A percentile compares a stretch with the other conserved stretches of the same genome.
phyloP scores from a whole-genome alignment of 345 rosid genomes.

The Linum tenue region DNA sequence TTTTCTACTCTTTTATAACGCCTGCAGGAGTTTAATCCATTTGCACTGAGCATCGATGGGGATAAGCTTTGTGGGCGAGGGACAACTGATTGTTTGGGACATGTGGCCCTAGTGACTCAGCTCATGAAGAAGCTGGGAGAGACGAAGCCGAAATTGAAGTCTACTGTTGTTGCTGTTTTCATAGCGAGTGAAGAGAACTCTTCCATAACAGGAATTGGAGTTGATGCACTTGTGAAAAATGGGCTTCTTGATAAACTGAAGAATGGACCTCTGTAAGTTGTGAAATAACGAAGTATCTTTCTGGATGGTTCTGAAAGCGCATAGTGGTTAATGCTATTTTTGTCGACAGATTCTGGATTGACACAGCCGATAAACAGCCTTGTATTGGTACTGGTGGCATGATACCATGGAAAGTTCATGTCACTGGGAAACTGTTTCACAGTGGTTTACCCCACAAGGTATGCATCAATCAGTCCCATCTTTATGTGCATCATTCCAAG shows the following conservation, averaged over 20 bases:
- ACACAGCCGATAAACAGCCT: constrained; percentile 97
- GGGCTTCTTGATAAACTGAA: constrained; percentile 79
- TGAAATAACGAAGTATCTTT: neutral
- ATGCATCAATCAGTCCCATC: neutral
- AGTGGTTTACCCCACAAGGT: constrained; percentile 97
- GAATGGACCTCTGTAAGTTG: constrained; percentile 76
- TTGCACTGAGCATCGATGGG: constrained; percentile 70
- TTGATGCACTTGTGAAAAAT: constrained; percentile 76
- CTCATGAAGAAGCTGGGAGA: constrained; percentile 82
- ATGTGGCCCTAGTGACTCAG: constrained; percentile 81
- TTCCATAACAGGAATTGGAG: constrained; percentile 72
- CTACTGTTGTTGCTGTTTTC: constrained; percentile 79
- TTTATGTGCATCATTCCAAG: neutral
- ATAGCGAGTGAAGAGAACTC: constrained; percentile 94
- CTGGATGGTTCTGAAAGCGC: neutral
- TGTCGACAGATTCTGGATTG: constrained; percentile 78
- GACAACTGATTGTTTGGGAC: constrained; percentile 97
- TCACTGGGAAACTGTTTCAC: constrained; percentile 87
- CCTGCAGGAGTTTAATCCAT: constrained; percentile 89
- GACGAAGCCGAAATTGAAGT: constrained; percentile 59
- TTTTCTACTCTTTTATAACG: neutral
- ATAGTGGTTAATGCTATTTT: constrained; percentile 7
- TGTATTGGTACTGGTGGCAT: constrained; percentile 98
- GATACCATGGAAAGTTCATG: constrained; percentile 94
- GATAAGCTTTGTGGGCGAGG: constrained; percentile 93